Percentiles rank a stretch among this genome's conserved stretches.
Conservation (phyloP, 2,329 filamentous ascomycete genomes). For the Alternaria sp. region DNA sequence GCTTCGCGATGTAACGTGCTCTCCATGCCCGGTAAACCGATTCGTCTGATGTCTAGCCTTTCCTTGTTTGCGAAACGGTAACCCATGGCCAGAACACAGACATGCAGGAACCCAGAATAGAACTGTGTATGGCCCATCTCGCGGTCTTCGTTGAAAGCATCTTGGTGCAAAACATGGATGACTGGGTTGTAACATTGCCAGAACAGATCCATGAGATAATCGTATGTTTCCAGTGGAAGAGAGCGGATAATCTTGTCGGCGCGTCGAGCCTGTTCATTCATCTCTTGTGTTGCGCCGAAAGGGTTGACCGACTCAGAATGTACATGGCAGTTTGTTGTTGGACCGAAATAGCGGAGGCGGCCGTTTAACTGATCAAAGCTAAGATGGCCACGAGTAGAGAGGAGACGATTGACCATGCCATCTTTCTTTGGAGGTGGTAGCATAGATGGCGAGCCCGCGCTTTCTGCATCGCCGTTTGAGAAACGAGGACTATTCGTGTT, state of each 20-base stretch:
- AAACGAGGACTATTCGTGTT: conserved; percentile 27
- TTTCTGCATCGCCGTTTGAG: conserved; percentile 29
- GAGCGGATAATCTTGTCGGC: conserved; percentile 58
- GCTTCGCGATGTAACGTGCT: conserved; percentile 62
- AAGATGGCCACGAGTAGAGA: conserved; percentile 59
- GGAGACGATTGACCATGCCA: conserved; percentile 56
- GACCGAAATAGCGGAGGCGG: conserved; percentile 60
- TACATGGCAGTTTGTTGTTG: conserved; percentile 61
- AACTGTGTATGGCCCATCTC: conserved; percentile 56
- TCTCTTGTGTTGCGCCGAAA: conserved; percentile 48
- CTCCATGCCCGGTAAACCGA: conserved; percentile 56
- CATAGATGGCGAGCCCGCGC: conserved; percentile 40
- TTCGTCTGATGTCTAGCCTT: conserved; percentile 57
- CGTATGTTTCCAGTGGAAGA: conserved; percentile 56
- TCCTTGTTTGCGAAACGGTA: conserved; percentile 59
- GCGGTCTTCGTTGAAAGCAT: conserved; percentile 58
- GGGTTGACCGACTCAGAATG: conserved; percentile 51
- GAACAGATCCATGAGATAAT: conserved; percentile 61
- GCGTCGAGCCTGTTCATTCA: conserved; percentile 55
- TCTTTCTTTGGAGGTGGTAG: conserved; percentile 52
- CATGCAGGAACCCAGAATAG: conserved; percentile 61
- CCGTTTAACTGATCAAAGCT: conserved; percentile 60
- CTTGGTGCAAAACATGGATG: conserved; percentile 58
- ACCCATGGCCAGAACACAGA: conserved; percentile 60
- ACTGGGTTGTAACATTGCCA: conserved; percentile 61